Evolutionary conservation across 352 stramenopile species (phyloP).

Genomic region (Phytophthora palmivora): DNA sequence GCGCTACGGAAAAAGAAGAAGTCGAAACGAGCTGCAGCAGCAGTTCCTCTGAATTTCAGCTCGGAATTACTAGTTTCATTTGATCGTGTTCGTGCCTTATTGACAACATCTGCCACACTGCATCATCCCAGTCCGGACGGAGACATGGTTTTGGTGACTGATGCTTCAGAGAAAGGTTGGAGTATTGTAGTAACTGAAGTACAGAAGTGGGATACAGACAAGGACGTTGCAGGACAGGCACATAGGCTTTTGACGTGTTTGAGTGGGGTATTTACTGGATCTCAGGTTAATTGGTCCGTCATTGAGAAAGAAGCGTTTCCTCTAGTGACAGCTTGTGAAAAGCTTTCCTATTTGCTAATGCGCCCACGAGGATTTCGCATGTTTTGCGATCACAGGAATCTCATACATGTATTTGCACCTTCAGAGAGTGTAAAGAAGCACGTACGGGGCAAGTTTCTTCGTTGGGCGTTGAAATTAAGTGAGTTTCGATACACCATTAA

Average conservation of each 20-base stretch:
- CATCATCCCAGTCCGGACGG: too few relatives aligned
- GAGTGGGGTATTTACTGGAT: conserved; percentile 6
- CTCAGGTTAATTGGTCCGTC: neutral
- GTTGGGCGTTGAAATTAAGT: too few relatives aligned
- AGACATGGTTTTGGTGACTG: too few relatives aligned
- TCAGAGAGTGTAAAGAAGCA: neutral
- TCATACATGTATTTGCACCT: conserved; percentile 6
- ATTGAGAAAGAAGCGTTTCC: conserved; percentile 8
- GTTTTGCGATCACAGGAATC: conserved; percentile 6
- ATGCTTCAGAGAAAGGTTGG: too few relatives aligned
- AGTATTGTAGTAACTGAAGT: too few relatives aligned
- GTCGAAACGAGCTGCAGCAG: neutral
- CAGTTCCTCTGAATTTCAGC: neutral
- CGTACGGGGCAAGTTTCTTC: too few relatives aligned
- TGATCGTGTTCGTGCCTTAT: neutral
- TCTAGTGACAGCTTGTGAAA: conserved; percentile 4
- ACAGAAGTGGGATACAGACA: too few relatives aligned
- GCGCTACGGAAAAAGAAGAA: neutral
- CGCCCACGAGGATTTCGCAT: conserved; percentile 1
- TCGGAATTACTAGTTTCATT: neutral
- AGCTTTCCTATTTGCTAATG: neutral
- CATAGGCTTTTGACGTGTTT: conserved; percentile 3
- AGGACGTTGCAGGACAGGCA: neutral
- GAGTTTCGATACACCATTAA: neutral
- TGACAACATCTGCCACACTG: neutral